phyloP scores from a whole-genome alignment of 2,329 filamentous ascomycete genomes.

The Magnaporthales sp. region DNA sequence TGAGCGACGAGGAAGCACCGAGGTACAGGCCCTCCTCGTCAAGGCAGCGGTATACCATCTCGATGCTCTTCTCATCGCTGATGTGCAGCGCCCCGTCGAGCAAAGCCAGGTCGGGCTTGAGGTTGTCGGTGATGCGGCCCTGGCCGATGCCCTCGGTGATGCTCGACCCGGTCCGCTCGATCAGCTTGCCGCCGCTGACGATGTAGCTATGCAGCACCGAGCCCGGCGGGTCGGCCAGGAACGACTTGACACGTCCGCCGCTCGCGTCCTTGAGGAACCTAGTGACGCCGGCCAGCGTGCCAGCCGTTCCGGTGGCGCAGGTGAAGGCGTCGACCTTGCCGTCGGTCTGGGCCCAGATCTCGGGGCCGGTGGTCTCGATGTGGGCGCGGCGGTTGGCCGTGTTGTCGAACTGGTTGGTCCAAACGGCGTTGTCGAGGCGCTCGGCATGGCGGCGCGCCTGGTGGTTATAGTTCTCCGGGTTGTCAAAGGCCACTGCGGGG shows the following conservation, averaged over 20 bases:
- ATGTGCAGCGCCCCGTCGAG: constrained; percentile 81
- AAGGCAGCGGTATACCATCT: constrained; percentile 94
- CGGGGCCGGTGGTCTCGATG: constrained; percentile 92
- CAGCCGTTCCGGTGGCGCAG: constrained; percentile 86
- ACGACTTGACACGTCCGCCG: constrained; percentile 71
- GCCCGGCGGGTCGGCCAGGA: constrained; percentile 88
- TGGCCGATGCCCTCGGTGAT: constrained; percentile 97
- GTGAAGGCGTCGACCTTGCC: constrained; percentile 90
- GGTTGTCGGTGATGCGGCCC: constrained; percentile 91
- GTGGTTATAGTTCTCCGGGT: constrained; percentile 96
- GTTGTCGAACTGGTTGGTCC: constrained; percentile 99
- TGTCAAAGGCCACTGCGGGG: constrained; percentile 89
- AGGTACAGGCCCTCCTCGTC: constrained; percentile 95
- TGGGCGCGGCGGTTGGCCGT: constrained; percentile 87
- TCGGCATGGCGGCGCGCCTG: constrained; percentile 90
- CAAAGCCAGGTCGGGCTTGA: constrained; percentile 74
- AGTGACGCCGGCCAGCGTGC: constrained; percentile 83
- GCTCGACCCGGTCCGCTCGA: constrained; percentile 73
- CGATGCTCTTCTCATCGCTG: constrained; percentile 86
- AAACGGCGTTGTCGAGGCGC: constrained; percentile 76
- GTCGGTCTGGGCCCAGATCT: constrained; percentile 89
- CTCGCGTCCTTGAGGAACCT: constrained; percentile 80
- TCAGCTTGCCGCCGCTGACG: constrained; percentile 70
- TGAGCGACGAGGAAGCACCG: constrained; percentile 86
- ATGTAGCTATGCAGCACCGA: constrained; percentile 92